A percentile compares a stretch with the other conserved stretches of the same genome.
Evolutionary conservation across 192 early-diverging fungal species (phyloP).

Genomic region (Backusella luteola): DNA sequence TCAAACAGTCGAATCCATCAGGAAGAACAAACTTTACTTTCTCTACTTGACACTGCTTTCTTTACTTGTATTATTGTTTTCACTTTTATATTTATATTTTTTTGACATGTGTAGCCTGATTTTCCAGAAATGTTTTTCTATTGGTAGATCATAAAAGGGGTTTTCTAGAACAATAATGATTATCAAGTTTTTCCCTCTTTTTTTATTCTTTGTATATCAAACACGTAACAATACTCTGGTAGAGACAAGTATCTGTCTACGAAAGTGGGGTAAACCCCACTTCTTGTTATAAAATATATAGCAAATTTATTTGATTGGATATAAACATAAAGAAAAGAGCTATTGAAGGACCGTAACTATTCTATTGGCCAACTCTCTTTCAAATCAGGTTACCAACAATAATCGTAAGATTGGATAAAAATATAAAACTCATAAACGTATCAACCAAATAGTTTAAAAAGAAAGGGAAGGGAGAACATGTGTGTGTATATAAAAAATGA

Average conservation of each 20-base stretch:
- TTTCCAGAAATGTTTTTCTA: neutral
- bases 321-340: neutral
- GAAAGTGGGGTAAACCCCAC: conserved; percentile 6
- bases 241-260: neutral
- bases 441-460: neutral
- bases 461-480: neutral
- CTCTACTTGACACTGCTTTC: neutral
- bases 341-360: neutral
- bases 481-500: conserved; percentile 2
- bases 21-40: neutral
- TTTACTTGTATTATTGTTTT: neutral
- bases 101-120: conserved; percentile 1
- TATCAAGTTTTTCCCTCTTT: neutral
- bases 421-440: neutral
- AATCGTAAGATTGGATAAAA: conserved; percentile 3
- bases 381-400: conserved; percentile 1
- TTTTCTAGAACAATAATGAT: neutral
- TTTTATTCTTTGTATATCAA: neutral
- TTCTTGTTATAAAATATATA: neutral
- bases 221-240: neutral
- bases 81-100: neutral
- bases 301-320: conserved; percentile 4
- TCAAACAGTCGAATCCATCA: neutral
- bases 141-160: neutral
- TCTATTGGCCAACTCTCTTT: neutral